A percentile compares a stretch with the other conserved stretches of the same genome.
phyloP scores from a whole-genome alignment of 2,329 filamentous ascomycete species.

The Microcera coccophila region DNA sequence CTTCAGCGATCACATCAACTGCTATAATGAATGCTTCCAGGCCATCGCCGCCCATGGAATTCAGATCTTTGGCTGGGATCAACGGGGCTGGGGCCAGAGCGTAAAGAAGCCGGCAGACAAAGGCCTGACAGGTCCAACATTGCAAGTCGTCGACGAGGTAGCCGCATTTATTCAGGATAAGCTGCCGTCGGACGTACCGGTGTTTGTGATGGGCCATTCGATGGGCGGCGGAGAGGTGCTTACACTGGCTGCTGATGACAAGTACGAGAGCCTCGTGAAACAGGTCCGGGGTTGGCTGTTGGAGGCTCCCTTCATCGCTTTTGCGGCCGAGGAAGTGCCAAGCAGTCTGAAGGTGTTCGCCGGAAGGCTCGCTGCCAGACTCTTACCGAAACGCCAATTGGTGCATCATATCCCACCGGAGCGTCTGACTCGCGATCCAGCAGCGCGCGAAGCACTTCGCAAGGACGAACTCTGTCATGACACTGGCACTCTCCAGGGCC shows the following conservation, averaged over 20 bases:
- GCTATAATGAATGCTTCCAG: slow-evolving; percentile 72
- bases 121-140: slow-evolving; percentile 71
- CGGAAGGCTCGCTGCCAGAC: slow-evolving; percentile 62
- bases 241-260: slow-evolving; percentile 50
- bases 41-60: slow-evolving; percentile 67
- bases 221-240: slow-evolving; percentile 84
- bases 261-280: slow-evolving; percentile 51
- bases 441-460: slow-evolving; percentile 55
- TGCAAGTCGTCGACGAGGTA: slow-evolving; percentile 71
- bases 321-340: slow-evolving; percentile 64
- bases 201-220: slow-evolving; percentile 86
- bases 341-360: slow-evolving; percentile 57
- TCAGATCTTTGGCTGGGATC: slow-evolving; percentile 74
- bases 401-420: slow-evolving; percentile 60
- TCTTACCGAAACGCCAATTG: slow-evolving; percentile 67
- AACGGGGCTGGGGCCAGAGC: slow-evolving; percentile 82
- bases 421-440: slow-evolving; percentile 64
- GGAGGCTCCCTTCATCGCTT: slow-evolving; percentile 74
- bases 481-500: slow-evolving; percentile 78
- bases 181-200: slow-evolving; percentile 51
- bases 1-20: slow-evolving; percentile 80
- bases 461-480: slow-evolving; percentile 73
- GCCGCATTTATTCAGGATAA: slow-evolving; percentile 67
- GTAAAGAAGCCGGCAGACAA: slow-evolving; percentile 58
- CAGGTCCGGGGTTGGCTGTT: slow-evolving; percentile 69